Conservation (phyloP, 345 rosid species). For the Lenwebbia sp. region DNA sequence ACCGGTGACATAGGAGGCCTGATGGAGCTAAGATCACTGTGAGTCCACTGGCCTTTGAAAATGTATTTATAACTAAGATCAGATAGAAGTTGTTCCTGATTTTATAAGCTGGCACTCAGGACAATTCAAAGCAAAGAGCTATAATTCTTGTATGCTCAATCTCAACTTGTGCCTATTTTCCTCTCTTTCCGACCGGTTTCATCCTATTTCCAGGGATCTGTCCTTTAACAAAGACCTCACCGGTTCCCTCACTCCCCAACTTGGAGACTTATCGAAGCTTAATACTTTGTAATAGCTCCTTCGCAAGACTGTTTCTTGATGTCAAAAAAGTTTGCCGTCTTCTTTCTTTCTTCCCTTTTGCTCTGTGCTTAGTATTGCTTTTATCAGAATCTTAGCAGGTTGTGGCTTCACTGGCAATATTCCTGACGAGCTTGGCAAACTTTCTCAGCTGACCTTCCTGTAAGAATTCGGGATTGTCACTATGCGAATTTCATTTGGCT, state of each 20-base stretch:
- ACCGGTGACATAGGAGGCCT: slow-evolving; percentile 91
- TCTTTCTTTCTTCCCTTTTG: not conserved
- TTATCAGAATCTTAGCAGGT: slow-evolving; percentile 71
- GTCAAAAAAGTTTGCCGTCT: not conserved
- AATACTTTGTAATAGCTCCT: slow-evolving; percentile 56
- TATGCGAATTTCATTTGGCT: not conserved
- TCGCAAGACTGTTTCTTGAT: not conserved
- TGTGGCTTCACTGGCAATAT: slow-evolving; percentile 82
- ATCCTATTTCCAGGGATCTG: slow-evolving; percentile 59
- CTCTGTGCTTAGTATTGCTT: not conserved
- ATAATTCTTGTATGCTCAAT: not conserved
- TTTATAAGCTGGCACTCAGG: not conserved
- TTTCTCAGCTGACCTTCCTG: slow-evolving; percentile 74
- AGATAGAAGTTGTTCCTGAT: not conserved
- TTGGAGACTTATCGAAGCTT: slow-evolving; percentile 72
- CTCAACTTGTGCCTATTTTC: not conserved
- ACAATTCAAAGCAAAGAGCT: not conserved
- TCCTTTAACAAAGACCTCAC: slow-evolving; percentile 70
- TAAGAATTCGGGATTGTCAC: slow-evolving; percentile 22
- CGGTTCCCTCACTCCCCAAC: slow-evolving; percentile 54
- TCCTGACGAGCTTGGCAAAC: slow-evolving; percentile 77
- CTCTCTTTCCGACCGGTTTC: not conserved
- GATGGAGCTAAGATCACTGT: slow-evolving; percentile 77
- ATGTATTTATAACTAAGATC: not conserved
- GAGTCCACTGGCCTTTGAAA: slow-evolving; percentile 14